phyloP scores from a whole-genome alignment of 495 filamentous ascomycete species.

The Penicillium longicatenatum region DNA sequence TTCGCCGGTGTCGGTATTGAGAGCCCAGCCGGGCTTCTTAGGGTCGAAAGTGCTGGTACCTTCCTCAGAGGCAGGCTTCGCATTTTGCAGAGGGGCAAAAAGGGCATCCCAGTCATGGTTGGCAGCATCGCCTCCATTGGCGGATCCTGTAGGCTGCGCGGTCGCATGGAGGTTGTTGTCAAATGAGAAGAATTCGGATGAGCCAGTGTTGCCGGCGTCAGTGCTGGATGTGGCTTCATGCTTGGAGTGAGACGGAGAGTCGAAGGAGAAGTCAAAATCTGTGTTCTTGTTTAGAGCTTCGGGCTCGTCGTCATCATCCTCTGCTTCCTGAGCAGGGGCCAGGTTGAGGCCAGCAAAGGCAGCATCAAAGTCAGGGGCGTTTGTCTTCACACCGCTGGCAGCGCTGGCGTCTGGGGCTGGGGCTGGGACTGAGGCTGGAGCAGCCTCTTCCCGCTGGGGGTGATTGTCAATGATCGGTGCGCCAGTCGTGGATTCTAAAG shows the following conservation, averaged over 20 bases:
- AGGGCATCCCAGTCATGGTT: constrained; percentile 94
- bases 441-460: constrained; percentile 25
- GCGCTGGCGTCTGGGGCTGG: constrained; percentile 6
- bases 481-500: constrained; percentile 42
- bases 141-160: constrained; percentile 21
- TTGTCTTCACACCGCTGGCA: constrained; percentile 32
- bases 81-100: constrained; percentile 74
- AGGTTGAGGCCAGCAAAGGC: constrained; percentile 81
- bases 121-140: constrained; percentile 32
- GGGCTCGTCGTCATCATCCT: constrained; percentile 70
- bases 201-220: constrained; percentile 20
- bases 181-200: constrained; percentile 48
- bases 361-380: constrained; percentile 74
- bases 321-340: constrained; percentile 66
- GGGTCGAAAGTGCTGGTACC: constrained; percentile 26
- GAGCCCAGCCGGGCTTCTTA: constrained; percentile 61
- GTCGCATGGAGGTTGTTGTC: constrained; percentile 54
- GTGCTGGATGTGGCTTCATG: constrained; percentile 24
- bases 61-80: constrained; percentile 42
- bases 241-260: constrained; percentile 45
- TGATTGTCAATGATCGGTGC: constrained; percentile 46
- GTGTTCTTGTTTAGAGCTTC: constrained; percentile 44
- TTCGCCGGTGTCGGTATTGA: constrained; percentile 73
- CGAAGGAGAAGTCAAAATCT: constrained; percentile 74
- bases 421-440: constrained; percentile 17